Base-by-base conservation (phyloP, 495 filamentous ascomycete genomes). In the Daldinia concentrica region DNA sequence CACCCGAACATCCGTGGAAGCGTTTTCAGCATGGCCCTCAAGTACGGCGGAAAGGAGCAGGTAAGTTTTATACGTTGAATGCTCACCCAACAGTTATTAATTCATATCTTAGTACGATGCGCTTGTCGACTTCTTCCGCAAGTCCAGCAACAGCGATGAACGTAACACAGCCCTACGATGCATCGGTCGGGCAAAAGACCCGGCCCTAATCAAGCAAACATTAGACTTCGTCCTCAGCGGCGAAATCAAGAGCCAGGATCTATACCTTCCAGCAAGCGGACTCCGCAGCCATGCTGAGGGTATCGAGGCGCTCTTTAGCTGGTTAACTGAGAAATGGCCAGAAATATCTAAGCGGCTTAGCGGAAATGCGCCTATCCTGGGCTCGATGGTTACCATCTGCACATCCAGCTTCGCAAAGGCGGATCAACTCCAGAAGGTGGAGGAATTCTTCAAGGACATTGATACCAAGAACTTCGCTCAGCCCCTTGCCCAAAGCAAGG, bases 181-280 rank as follows among this genome's bases (percentile, higher is more conserved):
- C 66, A 86, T 99, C 8, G 94, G 95, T 54, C 88, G 93, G 58
- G 89, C 93, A 32, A 90, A 91, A 69, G 83, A 90, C 50, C 88
- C 92, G 14, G 86, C 89, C 57, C 89, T 98, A 52, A 95, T 98
- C 80, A 79, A 93, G 78, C 88, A 89, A 62, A 95, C 94, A 2
- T 86, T 99, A 17, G 84, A 80, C 8, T 82, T 97, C 36, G 88
- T 94, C 48, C 85, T 92, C 65, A 88, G 90, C 79, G 86, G 90
- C 43, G 91, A 97, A 67, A 93, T 99, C 79, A 96, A 97, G 84
- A 93, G 90, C 71, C 95, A 99, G 81, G 95, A 99, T 76, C 90
- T 99, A 71, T 98, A 98, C 83, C 89, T 97, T 76, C 95, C 87
- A 3, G 80, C 96, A 27, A 86, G 87, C 41, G 92, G 91, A 27